Base-by-base conservation (phyloP, 441 rosid species). In the Jatropha multifida region DNA sequence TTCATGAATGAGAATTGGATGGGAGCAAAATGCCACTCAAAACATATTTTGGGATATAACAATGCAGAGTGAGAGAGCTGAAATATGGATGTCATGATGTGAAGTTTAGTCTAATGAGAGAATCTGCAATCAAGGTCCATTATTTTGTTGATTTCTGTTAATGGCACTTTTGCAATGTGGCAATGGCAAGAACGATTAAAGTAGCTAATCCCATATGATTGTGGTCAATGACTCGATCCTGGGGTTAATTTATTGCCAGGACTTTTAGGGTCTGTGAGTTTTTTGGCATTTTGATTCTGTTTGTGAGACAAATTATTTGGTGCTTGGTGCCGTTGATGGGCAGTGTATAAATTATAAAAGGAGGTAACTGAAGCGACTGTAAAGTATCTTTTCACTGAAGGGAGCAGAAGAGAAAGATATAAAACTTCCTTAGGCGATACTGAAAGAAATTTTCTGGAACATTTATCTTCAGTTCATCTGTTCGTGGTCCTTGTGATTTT, bases 271-370 rank as follows among this genome's bases (percentile, higher is more conserved):
- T 48, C 26, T 13, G 55, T 44, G 56, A 20, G 20, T 54, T 71
- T 32, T 61, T 32, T 63, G 75, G 68, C 59, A 72, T 61, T 61
- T 8, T 72, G 59, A 61, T 44, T 13, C 55, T 71, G 56, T 8
- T 61, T 14, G 4, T 7, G 41, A 44, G 58, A 58, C 27, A 62
- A 59, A 27, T 58, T 71, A 23, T 44, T 5, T 20, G 26, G 52
- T 42, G 15, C 26, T 4, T 58, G 52, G 3, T 44, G 15, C 17
- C 27, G 32, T 61, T 44, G 37, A 7, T 71, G 6, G 55, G 63
- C 18, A 48, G 26, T 20, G 23, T 59, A 46, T 26, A 72, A 60
- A 46, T 32, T 59, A 46, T 26, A 72, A 46, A 46, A 13, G 18
- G 41, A 49, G 40, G 65, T 18, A 59, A 71, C 17, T 52, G 49